Base-by-base conservation (phyloP, 2,329 filamentous ascomycete genomes). In the Alternaria panax region DNA sequence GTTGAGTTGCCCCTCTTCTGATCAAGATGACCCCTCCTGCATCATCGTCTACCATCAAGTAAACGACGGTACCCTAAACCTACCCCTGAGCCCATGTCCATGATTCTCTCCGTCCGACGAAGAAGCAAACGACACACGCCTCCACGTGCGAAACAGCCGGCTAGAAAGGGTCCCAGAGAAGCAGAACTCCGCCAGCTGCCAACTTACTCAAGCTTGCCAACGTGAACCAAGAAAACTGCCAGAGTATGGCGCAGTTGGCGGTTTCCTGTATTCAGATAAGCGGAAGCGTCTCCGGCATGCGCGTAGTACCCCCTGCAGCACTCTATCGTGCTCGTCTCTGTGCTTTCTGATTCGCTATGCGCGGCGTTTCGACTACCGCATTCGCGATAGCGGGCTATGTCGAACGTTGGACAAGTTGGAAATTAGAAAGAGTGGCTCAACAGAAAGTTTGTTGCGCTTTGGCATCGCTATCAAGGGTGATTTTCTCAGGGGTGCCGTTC, bases 381-480 rank as follows among this genome's bases (percentile, higher is more conserved):
- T 34, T 25, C 14, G 30, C 1, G 7, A 24, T 25, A 48, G 14
- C 1, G 5, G 8, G 7, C 20, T 12, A 20, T 11, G 28, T 34
- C 20, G 30, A 18, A 0, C 16, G 20, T 30, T 48, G 34, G 16
- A 20, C 22, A 12, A 7, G n/a, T 14, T 24, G 30, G 30, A 12
- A 30, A 34, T 25, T 48, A 24, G 28, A 11, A 11, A 9, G 4
- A 36, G 16, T 48, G 45, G 30, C 36, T 48, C 45, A 48, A 34
- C 45, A 34, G 14, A 48, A 48, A 48, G 45, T 48, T 48, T 48
- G 34, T 36, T 28, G 30, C 20, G 45, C 16, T 48, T 34, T 48
- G 30, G 45, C 45, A 25, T 48, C n/a, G 28, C 20, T 24, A 34
- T 24, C 9, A n/a, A 24, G 32, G 14, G 20, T 34, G 45, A 34